These are phyloP conservation scores for Venturia effusa DNA, from an alignment of 2,329 filamentous ascomycete genomes.

Conservation along the genomic window DNA sequence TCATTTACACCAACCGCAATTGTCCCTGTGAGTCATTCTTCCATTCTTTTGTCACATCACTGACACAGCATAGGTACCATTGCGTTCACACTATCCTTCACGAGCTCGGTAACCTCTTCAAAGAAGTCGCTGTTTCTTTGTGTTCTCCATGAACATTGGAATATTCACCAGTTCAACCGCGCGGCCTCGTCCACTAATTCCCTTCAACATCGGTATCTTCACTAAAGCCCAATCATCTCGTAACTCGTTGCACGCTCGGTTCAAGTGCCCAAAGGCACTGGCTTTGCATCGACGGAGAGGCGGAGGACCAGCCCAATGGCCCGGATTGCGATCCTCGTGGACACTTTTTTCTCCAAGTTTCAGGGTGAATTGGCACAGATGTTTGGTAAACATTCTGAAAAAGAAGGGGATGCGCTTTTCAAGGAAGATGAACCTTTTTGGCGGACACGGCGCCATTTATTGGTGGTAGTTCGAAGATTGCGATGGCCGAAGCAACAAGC, in stretches of 20 bases:
- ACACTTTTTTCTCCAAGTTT: slow-evolving; percentile 6
- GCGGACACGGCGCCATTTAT: neutral
- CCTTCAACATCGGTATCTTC: slow-evolving; percentile 3
- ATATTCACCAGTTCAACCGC: neutral
- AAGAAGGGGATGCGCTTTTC: neutral
- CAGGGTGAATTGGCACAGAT: neutral
- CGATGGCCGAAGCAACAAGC: neutral
- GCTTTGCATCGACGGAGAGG: neutral
- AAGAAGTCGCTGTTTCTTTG: neutral
- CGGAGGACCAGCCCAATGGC: slow-evolving; percentile 2
- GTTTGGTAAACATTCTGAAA: neutral
- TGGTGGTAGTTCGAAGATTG: neutral
- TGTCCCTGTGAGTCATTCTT: slow-evolving; percentile 3
- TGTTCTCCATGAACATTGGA: neutral
- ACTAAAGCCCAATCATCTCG: neutral
- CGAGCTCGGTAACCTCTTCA: slow-evolving; percentile 1
- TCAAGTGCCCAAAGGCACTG: no score
- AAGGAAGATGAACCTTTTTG: slow-evolving; percentile 6
- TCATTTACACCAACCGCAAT: slow-evolving; percentile 6
- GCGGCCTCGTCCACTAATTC: slow-evolving; percentile 1
- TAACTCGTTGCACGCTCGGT: neutral
- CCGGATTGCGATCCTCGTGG: neutral
- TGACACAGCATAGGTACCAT: neutral
- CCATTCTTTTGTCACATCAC: neutral
- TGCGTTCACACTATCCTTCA: slow-evolving; percentile 3